phyloP scores from a whole-genome alignment of 768 basidiomycete genomes.

The Pleurotus eryngii region DNA sequence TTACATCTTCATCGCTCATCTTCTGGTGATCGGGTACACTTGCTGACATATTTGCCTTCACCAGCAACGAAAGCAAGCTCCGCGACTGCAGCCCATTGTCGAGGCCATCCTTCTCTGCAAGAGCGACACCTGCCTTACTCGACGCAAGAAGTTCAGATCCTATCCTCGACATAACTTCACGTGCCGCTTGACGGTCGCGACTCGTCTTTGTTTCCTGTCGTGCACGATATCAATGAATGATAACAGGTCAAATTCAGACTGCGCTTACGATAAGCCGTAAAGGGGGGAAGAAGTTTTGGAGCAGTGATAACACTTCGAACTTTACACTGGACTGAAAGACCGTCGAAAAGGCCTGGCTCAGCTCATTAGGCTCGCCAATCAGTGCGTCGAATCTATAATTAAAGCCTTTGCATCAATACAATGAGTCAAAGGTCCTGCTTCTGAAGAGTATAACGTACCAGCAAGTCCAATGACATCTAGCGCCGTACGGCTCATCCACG shows the following conservation, averaged over 20 bases:
- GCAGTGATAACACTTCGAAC: conserved; percentile 23
- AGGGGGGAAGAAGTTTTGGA: conserved; percentile 29
- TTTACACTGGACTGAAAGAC: conserved; percentile 39
- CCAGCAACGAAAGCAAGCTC: conserved; percentile 43
- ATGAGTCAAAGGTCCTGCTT: conserved; percentile 2
- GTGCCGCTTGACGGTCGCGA: conserved; percentile 16
- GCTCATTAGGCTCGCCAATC: conserved; percentile 34
- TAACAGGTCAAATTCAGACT: background rate
- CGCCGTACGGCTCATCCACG: conserved; percentile 65
- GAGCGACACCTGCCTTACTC: conserved; percentile 32
- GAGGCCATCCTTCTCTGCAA: conserved; percentile 11
- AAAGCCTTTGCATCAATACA: conserved; percentile 18
- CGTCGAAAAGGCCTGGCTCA: conserved; percentile 42
- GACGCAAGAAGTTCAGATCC: conserved; percentile 37
- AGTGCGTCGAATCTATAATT: conserved; percentile 24
- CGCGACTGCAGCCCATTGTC: conserved; percentile 25
- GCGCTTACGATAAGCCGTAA: conserved; percentile 30
- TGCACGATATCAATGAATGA: background rate
- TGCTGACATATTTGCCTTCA: conserved; percentile 48
- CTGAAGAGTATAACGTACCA: conserved; percentile 44
- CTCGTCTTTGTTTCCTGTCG: conserved; percentile 10
- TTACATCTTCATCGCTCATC: conserved; percentile 47
- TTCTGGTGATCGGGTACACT: conserved; percentile 42
- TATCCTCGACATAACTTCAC: conserved; percentile 36
- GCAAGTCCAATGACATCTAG: conserved; percentile 76